These are phyloP conservation scores for Phlyctochytrium planicorne DNA, from an alignment of 192 early-diverging fungal genomes.

Conservation along the genomic window DNA sequence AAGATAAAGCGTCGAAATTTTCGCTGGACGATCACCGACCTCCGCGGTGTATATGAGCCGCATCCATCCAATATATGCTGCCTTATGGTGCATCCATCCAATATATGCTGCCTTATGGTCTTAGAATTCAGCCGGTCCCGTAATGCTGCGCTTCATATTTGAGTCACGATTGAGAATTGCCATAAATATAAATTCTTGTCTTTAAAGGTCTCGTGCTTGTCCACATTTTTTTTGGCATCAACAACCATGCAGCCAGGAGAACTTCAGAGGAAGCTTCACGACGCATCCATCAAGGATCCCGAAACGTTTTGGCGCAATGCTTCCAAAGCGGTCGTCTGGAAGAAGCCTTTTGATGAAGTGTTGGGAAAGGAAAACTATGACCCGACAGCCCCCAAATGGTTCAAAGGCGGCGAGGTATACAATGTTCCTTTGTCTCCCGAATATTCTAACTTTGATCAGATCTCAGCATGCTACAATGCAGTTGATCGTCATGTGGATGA, in stretches of 20 bases:
- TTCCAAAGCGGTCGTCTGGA: conserved; percentile 50
- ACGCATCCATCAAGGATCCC: conserved; percentile 43
- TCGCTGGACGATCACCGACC: no score
- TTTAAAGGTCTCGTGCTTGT: no score
- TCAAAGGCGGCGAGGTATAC: conserved; percentile 52
- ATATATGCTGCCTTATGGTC: no score
- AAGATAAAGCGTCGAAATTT: no score
- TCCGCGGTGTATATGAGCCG: no score
- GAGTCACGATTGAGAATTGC: no score
- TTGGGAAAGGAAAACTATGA: conserved; percentile 20
- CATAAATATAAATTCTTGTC: no score
- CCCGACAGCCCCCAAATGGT: conserved; percentile 58
- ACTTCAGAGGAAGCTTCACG: conserved; percentile 30
- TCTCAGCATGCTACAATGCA: conserved; percentile 82
- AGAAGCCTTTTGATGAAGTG: conserved; percentile 36
- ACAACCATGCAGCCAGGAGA: neutral
- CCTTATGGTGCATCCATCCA: no score
- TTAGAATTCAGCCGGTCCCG: no score
- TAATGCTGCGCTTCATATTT: no score
- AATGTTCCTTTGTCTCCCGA: neutral
- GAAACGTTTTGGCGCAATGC: conserved; percentile 51
- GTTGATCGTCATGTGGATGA: conserved; percentile 70
- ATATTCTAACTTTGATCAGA: conserved; percentile 16
- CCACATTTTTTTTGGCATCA: neutral
- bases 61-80: no score